phyloP scores from a whole-genome alignment of 495 filamentous ascomycete genomes.

The Corynascus novoguineensis region DNA sequence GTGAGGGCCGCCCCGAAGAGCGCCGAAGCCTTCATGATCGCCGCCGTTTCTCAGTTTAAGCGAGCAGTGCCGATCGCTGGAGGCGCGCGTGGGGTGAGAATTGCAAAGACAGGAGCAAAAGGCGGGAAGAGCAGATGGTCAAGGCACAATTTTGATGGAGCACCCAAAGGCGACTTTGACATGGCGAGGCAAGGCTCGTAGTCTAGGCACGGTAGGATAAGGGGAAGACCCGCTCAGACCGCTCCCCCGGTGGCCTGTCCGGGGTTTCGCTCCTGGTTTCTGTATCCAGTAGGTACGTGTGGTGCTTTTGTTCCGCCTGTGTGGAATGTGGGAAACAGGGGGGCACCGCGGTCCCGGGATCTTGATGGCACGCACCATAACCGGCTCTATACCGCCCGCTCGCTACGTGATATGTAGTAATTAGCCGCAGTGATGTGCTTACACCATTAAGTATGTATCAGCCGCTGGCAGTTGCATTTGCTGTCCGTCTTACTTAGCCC shows the following conservation, averaged over 20 bases:
- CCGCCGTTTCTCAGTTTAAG: background rate
- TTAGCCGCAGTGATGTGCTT: background rate
- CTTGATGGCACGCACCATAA: too few species aligned
- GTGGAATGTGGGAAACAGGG: too few species aligned
- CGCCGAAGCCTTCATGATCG: conserved; percentile 9
- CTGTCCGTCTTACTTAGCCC: background rate
- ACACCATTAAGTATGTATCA: background rate
- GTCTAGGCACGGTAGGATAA: too few species aligned
- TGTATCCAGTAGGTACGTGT: background rate
- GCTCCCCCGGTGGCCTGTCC: background rate
- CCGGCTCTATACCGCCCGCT: too few species aligned
- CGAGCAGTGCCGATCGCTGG: background rate
- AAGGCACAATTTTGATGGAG: background rate
- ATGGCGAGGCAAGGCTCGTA: too few species aligned
- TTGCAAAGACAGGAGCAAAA: background rate
- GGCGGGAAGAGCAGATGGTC: background rate
- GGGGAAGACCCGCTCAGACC: too few species aligned
- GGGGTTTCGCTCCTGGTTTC: background rate
- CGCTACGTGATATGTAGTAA: too few species aligned
- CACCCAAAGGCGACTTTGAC: too few species aligned
- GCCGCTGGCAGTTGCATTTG: background rate
- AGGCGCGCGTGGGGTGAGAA: background rate
- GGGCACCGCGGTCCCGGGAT: too few species aligned
- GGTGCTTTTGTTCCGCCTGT: too few species aligned
- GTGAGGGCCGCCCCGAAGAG: conserved; percentile 10